Percentiles rank a stretch among this genome's conserved stretches.
phyloP scores from a whole-genome alignment of 495 filamentous ascomycete genomes.

The Astrothelium macrocarpum region DNA sequence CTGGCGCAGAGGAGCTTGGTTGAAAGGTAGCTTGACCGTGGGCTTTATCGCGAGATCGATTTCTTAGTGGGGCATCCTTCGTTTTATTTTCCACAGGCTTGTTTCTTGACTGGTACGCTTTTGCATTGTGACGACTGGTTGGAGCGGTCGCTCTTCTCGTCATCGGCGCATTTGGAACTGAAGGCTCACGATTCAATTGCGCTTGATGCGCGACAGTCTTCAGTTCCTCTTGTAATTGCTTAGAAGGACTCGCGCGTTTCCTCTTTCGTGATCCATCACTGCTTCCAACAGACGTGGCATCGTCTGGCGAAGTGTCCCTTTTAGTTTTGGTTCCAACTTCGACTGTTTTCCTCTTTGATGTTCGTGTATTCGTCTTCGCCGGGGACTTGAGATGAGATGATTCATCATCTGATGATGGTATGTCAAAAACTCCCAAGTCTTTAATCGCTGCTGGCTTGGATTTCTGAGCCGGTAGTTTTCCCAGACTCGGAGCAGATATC shows the following conservation, averaged over 20 bases:
- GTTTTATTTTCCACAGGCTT: background rate
- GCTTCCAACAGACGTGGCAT: background rate
- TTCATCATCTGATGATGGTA: constrained; percentile 28
- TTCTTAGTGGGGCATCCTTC: background rate
- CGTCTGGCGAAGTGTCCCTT: background rate
- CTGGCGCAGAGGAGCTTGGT: background rate
- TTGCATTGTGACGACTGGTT: background rate
- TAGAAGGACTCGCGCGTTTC: background rate
- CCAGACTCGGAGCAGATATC: background rate
- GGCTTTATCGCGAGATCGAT: background rate
- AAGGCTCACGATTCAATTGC: background rate
- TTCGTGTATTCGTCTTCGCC: background rate
- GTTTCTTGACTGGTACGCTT: background rate
- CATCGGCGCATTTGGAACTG: background rate
- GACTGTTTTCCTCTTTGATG: background rate
- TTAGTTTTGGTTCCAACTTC: background rate
- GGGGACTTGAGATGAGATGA: background rate
- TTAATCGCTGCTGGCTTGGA: background rate
- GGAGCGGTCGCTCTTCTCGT: background rate
- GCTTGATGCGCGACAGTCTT: background rate
- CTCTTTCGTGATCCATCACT: background rate
- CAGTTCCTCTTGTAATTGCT: background rate
- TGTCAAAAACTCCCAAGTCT: constrained; percentile 22
- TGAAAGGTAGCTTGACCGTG: background rate
- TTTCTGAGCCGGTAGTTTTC: background rate